These are phyloP conservation scores for Metschnikowia vanudenii DNA, from an alignment of 805 yeast species.

Conservation along the genomic window DNA sequence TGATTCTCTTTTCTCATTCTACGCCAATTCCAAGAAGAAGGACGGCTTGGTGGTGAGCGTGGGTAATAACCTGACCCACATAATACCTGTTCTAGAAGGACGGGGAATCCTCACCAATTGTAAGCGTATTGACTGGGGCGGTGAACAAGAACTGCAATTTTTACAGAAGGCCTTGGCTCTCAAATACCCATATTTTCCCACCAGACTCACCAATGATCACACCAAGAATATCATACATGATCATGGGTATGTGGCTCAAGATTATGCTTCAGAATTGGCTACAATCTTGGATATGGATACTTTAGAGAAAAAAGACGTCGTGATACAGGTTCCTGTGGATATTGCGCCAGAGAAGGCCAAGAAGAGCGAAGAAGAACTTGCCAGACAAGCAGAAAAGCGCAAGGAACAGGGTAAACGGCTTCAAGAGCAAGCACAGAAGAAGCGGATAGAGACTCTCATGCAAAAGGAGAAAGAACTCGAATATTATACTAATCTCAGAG, in stretches of 20 bases:
- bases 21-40: conserved; percentile 50
- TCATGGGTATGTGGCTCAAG: conserved; percentile 70
- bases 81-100: conserved; percentile 80
- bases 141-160: conserved; percentile 65
- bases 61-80: conserved; percentile 78
- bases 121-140: conserved; percentile 92
- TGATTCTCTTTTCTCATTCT: conserved; percentile 76
- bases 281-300: conserved; percentile 57
- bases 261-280: conserved; percentile 65
- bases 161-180: conserved; percentile 62
- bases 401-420: conserved; percentile 82
- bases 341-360: conserved; percentile 58
- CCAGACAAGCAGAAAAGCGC: conserved; percentile 71
- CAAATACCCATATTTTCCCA: conserved; percentile 91
- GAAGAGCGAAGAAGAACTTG: conserved; percentile 72
- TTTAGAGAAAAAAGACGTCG: conserved; percentile 67
- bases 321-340: conserved; percentile 73
- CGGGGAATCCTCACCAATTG: conserved; percentile 62
- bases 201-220: conserved; percentile 62
- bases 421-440: conserved; percentile 90
- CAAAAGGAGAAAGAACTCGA: conserved; percentile 79
- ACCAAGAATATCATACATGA: conserved; percentile 67
- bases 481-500: conserved; percentile 62
- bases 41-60: conserved; percentile 77
- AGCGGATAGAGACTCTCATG: conserved; percentile 71